phyloP scores from a whole-genome alignment of 148 eudicot genomes.

The Selenicereus undatus region DNA sequence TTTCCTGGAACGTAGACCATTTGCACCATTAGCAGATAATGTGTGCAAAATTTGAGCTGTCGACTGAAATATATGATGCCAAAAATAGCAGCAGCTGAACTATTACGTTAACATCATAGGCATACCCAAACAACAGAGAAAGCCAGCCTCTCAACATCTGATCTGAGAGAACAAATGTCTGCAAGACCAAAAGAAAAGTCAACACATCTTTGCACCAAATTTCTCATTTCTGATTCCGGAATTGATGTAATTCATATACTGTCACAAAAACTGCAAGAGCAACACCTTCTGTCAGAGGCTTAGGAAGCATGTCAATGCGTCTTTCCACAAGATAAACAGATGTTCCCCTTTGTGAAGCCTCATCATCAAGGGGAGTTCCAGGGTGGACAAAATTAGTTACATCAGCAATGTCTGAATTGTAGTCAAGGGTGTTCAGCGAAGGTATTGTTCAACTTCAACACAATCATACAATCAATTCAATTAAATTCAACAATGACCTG shows the following conservation, averaged over 20 bases:
- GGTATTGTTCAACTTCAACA: not conserved
- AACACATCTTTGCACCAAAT: slow-evolving; percentile 11
- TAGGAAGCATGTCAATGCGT: slow-evolving; percentile 98
- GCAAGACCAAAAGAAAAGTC: slow-evolving; percentile 29
- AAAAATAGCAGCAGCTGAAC: not conserved
- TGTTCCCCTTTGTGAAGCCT: slow-evolving; percentile 95
- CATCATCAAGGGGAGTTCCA: slow-evolving; percentile 90
- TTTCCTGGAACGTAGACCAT: slow-evolving; percentile 56
- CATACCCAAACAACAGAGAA: slow-evolving; percentile 94
- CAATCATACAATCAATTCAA: slow-evolving; percentile 5
- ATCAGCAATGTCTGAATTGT: slow-evolving; percentile 81
- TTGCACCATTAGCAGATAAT: slow-evolving; percentile 9
- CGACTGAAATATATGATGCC: not conserved
- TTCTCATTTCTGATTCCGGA: not conserved
- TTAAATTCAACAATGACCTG: not conserved
- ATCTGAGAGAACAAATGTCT: slow-evolving; percentile 95
- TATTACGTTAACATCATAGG: not conserved
- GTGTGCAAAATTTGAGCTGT: not conserved
- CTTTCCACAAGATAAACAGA: slow-evolving; percentile 96
- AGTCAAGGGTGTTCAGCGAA: slow-evolving; percentile 42
- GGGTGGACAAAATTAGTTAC: slow-evolving; percentile 97
- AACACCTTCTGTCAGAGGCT: slow-evolving; percentile 95
- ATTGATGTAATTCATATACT: not conserved
- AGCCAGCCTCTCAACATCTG: slow-evolving; percentile 92
- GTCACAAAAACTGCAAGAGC: slow-evolving; percentile 9